Evolutionary conservation across 2,329 filamentous ascomycete species (phyloP).

Genomic region (Bipolaris victoriae): DNA sequence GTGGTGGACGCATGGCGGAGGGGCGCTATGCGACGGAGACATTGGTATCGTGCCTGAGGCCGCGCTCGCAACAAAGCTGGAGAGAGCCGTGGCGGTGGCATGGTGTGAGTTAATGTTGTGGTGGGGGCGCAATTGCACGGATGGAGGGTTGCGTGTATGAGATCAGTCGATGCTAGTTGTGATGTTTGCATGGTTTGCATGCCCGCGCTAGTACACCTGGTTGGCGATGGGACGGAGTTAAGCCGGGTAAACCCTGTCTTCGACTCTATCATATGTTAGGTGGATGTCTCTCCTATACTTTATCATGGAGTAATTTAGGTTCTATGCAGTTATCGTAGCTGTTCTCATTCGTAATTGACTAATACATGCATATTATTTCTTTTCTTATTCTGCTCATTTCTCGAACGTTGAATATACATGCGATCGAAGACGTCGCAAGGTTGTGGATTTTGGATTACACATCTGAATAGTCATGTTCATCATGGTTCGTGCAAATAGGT

Average conservation of each 20-base stretch:
- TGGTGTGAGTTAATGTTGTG: constrained; percentile 17
- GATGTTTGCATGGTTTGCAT: constrained; percentile 36
- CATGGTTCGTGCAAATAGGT: too few relatives aligned
- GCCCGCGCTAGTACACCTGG: constrained; percentile 3
- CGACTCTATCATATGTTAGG: background rate
- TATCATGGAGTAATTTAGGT: too few relatives aligned
- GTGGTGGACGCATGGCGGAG: constrained; percentile 31
- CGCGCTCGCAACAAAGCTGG: constrained; percentile 33
- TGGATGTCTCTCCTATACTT: too few relatives aligned
- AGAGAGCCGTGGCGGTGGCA: constrained; percentile 38
- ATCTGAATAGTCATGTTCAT: too few relatives aligned
- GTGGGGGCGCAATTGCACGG: constrained; percentile 13
- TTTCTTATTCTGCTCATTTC: too few relatives aligned
- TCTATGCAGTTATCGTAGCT: too few relatives aligned
- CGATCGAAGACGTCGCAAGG: too few relatives aligned
- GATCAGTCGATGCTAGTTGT: constrained; percentile 25
- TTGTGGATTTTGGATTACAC: too few relatives aligned
- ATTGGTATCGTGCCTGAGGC: constrained; percentile 29
- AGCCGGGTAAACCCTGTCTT: background rate
- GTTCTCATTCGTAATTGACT: too few relatives aligned
- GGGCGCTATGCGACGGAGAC: constrained; percentile 27
- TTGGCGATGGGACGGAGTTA: constrained; percentile 12
- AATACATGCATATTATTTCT: too few relatives aligned
- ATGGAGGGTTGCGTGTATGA: constrained; percentile 15
- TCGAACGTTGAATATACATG: too few relatives aligned